Evolutionary conservation across 495 filamentous ascomycete species (phyloP).

Genomic region (Antarctomyces pellizariae): DNA sequence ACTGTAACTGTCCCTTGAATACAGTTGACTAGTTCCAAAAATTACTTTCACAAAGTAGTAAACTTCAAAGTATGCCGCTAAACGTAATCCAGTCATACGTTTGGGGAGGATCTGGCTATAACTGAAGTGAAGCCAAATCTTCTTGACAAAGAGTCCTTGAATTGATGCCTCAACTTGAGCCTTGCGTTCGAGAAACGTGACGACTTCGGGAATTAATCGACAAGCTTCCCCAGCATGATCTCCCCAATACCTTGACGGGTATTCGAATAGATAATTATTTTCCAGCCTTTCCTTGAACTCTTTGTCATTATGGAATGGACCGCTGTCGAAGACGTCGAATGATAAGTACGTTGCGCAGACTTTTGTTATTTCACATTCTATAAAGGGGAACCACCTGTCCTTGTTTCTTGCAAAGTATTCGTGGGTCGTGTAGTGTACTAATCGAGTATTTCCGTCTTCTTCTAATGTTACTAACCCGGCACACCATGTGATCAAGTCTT

Average conservation of each 20-base stretch:
- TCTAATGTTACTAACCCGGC: slow-evolving; percentile 15
- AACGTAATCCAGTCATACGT: slow-evolving; percentile 8
- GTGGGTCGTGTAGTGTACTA: slow-evolving; percentile 7
- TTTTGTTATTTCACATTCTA: slow-evolving; percentile 3
- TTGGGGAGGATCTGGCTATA: slow-evolving; percentile 4
- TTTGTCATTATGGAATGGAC: slow-evolving; percentile 1
- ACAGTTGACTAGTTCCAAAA: slow-evolving; percentile 1
- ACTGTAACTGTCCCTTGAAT: slow-evolving; percentile 1
- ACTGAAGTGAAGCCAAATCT: too few relatives aligned
- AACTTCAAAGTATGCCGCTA: slow-evolving; percentile 11
- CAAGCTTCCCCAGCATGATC: slow-evolving; percentile 6
- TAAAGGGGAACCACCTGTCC: slow-evolving; percentile 1
- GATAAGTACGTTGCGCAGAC: slow-evolving; percentile 5
- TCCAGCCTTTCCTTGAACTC: slow-evolving; percentile 3
- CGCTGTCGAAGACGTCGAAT: slow-evolving; percentile 3
- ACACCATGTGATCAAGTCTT: slow-evolving; percentile 13
- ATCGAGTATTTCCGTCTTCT: slow-evolving; percentile 13
- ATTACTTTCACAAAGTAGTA: neutral
- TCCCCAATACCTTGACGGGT: slow-evolving; percentile 5
- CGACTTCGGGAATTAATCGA: neutral
- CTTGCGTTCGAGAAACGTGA: slow-evolving; percentile 4
- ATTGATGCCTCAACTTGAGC: slow-evolving; percentile 6
- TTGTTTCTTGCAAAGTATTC: slow-evolving; percentile 5
- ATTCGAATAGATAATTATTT: slow-evolving; percentile 2
- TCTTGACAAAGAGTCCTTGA: slow-evolving; percentile 5